phyloP scores from a whole-genome alignment of 2,329 filamentous ascomycete species.

The Sporothrix brunneoviolacea region DNA sequence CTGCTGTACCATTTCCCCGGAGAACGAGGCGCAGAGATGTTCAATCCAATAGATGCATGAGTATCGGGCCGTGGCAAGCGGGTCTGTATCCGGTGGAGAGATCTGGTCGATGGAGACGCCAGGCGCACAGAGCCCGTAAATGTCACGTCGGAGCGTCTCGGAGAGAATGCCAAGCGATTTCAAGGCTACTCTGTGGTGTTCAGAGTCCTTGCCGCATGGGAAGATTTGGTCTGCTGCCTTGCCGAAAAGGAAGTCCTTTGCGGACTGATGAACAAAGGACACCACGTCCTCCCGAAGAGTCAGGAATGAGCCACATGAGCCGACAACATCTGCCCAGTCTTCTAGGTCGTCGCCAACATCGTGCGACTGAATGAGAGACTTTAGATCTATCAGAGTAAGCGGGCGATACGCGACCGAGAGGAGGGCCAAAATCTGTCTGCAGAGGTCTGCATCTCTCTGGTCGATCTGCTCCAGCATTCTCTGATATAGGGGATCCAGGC shows the following conservation, averaged over 20 bases:
- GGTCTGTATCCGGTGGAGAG: constrained; percentile 21
- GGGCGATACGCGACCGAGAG: constrained; percentile 29
- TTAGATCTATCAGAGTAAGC: constrained; percentile 29
- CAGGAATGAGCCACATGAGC: constrained; percentile 34
- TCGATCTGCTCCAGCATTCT: constrained; percentile 32
- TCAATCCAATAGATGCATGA: constrained; percentile 30
- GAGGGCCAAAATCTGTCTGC: constrained; percentile 28
- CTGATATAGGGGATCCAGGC: constrained; percentile 31
- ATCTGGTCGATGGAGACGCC: constrained; percentile 22
- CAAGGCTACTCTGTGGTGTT: constrained; percentile 28
- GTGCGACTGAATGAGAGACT: constrained; percentile 20
- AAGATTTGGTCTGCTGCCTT: constrained; percentile 24
- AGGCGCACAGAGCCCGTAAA: constrained; percentile 26
- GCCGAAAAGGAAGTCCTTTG: constrained; percentile 33
- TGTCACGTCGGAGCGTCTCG: constrained; percentile 27
- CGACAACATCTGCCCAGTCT: constrained; percentile 24
- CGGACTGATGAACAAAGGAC: constrained; percentile 37
- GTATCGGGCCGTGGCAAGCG: constrained; percentile 25
- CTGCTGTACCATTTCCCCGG: too few species aligned
- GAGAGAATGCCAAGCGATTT: constrained; percentile 28
- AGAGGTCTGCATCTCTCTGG: constrained; percentile 23
- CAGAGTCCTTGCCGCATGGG: constrained; percentile 19
- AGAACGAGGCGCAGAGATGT: too few species aligned
- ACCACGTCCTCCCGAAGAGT: constrained; percentile 25
- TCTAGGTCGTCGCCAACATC: constrained; percentile 27